Evolutionary conservation across 306 rosid species (phyloP).

Genomic region (Hippophae tibetana): DNA sequence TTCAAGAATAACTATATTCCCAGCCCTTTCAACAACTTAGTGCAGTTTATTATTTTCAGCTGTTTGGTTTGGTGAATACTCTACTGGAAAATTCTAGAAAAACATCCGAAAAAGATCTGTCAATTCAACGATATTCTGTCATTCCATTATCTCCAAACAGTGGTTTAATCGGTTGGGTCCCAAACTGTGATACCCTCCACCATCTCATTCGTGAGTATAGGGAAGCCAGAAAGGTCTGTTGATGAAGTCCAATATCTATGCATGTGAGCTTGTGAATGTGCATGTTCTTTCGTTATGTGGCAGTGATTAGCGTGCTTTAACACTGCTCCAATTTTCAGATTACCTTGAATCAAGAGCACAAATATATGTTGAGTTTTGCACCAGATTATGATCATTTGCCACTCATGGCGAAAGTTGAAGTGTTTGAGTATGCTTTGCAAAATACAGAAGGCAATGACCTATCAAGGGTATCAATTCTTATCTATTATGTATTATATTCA

Average conservation of each 20-base stretch:
- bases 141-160: constrained; percentile 96
- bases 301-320: constrained; percentile 7
- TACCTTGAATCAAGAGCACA: constrained; percentile 89
- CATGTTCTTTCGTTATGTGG: not conserved
- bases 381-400: constrained; percentile 96
- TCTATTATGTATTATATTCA: not conserved
- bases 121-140: constrained; percentile 76
- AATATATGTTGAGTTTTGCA: constrained; percentile 89
- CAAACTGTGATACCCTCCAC: constrained; percentile 87
- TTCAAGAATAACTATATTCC: not conserved
- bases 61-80: constrained; percentile 95
- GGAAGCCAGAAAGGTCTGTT: constrained; percentile 87
- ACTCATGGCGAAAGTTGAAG: constrained; percentile 96
- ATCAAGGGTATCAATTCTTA: constrained; percentile 44
- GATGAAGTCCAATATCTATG: not conserved
- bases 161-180: constrained; percentile 98
- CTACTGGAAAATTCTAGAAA: constrained; percentile 77
- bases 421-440: constrained; percentile 76
- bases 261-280: not conserved
- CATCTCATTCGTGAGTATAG: constrained; percentile 83
- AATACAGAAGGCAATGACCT: constrained; percentile 96
- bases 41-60: constrained; percentile 34
- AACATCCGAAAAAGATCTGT: constrained; percentile 75
- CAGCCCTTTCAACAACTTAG: not conserved
- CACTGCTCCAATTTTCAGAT: constrained; percentile 44